A percentile compares a stretch with the other conserved stretches of the same genome.
Conservation (phyloP, 306 rosid genomes). For the Citrullus mucosospermus region DNA sequence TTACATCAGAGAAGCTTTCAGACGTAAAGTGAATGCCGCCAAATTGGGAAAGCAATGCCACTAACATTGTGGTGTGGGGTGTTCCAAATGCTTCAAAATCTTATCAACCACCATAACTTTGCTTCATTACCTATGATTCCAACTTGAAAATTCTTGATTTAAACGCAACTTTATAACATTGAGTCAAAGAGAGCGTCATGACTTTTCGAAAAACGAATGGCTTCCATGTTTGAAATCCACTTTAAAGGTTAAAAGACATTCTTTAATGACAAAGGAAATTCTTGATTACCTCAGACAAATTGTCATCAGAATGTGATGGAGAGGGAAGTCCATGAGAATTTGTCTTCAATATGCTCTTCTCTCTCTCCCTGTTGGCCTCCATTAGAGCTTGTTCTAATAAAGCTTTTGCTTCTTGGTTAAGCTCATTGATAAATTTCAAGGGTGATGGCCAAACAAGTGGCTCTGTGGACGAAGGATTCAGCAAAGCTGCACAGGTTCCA, state of each 20-base stretch:
- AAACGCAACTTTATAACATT: background rate
- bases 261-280: background rate
- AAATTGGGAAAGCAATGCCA: slow-evolving; percentile 8
- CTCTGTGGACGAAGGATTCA: slow-evolving; percentile 82
- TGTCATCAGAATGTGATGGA: slow-evolving; percentile 61
- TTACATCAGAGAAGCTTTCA: slow-evolving; percentile 6
- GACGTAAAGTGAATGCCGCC: slow-evolving; percentile 8
- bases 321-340: slow-evolving; percentile 44
- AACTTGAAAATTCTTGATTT: background rate
- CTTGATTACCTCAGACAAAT: slow-evolving; percentile 57
- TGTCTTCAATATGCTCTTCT: slow-evolving; percentile 66
- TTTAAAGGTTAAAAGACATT: background rate
- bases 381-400: slow-evolving; percentile 72
- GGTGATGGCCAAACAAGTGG: slow-evolving; percentile 98
- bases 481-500: slow-evolving; percentile 75
- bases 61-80: background rate
- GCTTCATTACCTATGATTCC: background rate
- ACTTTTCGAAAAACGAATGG: background rate
- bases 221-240: background rate
- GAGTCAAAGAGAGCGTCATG: background rate
- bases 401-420: slow-evolving; percentile 68
- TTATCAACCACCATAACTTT: background rate
- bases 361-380: slow-evolving; percentile 85
- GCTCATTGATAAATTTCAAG: slow-evolving; percentile 86
- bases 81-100: background rate